Conservation (phyloP, 1,284 basidiomycete genomes). For the Malassezia pachydermatis region DNA sequence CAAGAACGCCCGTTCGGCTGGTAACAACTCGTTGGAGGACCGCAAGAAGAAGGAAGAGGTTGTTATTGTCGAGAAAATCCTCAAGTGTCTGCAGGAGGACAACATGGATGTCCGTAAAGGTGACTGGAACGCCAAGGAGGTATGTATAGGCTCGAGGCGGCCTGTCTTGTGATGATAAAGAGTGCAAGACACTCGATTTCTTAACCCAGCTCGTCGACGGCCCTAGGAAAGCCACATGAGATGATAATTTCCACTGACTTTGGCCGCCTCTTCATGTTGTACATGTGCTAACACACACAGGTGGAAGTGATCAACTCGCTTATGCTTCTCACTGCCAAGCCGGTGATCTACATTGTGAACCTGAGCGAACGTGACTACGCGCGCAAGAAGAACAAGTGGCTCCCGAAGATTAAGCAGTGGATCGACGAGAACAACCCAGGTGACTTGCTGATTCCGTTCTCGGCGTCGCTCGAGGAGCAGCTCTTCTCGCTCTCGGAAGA, state of each 20-base stretch:
- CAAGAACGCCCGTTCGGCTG: constrained; percentile 48
- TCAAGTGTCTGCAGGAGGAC: constrained; percentile 68
- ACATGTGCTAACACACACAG: constrained; percentile 51
- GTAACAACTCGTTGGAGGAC: constrained; percentile 74
- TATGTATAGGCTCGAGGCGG: constrained; percentile 50
- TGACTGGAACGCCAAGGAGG: constrained; percentile 96
- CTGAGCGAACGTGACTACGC: constrained; percentile 88
- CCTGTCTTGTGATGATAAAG: constrained; percentile 61
- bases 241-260: constrained; percentile 35
- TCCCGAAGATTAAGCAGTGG: constrained; percentile 96
- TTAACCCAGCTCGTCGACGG: constrained; percentile 62
- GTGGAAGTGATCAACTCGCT: constrained; percentile 91
- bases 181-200: constrained; percentile 58
- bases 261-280: not conserved
- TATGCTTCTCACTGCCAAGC: constrained; percentile 86
- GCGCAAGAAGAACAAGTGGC: constrained; percentile 99
- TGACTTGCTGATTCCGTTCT: constrained; percentile 92
- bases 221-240: constrained; percentile 52
- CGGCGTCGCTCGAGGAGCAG: constrained; percentile 88
- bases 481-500: constrained; percentile 54
- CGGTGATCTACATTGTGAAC: constrained; percentile 97
- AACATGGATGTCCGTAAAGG: constrained; percentile 85
- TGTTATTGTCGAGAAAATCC: constrained; percentile 69
- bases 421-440: constrained; percentile 95
- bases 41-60: constrained; percentile 95